phyloP scores from a whole-genome alignment of 2,329 filamentous ascomycete genomes.

The Talaromyces sp. region DNA sequence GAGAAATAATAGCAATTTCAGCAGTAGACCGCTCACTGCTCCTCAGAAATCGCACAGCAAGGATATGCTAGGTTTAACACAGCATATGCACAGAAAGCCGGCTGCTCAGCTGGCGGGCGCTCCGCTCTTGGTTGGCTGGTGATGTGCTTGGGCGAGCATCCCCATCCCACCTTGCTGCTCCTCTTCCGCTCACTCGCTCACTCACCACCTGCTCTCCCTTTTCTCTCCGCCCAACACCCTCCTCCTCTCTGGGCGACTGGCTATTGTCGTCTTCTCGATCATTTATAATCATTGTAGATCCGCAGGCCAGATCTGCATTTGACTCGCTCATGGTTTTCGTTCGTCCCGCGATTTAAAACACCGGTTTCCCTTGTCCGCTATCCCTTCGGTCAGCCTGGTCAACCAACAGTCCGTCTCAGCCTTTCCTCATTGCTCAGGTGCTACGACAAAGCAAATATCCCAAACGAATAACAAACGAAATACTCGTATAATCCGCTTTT shows the following conservation, averaged over 20 bases:
- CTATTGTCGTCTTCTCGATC: neutral
- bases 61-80: neutral
- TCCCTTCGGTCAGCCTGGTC: neutral
- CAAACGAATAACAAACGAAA: neutral
- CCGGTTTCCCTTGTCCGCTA: neutral
- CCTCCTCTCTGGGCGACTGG: neutral
- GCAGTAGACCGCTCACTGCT: neutral
- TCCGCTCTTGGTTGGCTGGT: constrained; percentile 9
- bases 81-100: neutral
- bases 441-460: neutral
- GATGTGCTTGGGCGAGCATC: constrained; percentile 11
- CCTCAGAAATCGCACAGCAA: neutral
- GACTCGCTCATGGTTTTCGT: neutral
- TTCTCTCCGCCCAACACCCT: neutral
- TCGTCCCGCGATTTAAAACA: neutral
- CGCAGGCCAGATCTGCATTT: neutral
- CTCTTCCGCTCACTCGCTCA: neutral
- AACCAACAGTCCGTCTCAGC: neutral
- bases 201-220: neutral
- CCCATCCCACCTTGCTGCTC: constrained; percentile 13
- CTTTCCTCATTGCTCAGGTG: neutral
- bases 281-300: neutral
- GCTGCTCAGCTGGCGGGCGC: constrained; percentile 4
- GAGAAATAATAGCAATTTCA: neutral
- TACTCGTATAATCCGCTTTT: neutral